Conservation (phyloP, 2,329 filamentous ascomycete species). For the Pleomassaria siparia region DNA sequence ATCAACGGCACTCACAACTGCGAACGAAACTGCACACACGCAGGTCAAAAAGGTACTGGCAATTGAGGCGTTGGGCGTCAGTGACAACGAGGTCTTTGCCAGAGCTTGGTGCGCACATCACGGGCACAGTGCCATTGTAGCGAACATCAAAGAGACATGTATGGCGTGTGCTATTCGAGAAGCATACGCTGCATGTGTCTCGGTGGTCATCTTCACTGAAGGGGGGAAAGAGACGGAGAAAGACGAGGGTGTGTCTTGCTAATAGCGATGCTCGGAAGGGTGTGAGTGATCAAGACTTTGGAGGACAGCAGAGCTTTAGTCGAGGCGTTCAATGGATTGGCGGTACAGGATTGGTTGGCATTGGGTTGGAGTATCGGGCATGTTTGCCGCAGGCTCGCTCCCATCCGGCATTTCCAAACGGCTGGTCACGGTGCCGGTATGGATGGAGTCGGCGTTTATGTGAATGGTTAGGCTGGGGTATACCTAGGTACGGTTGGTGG, state of each 20-base stretch:
- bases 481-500: not conserved
- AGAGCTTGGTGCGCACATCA: constrained; percentile 77
- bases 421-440: not conserved
- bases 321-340: not conserved
- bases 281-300: no score
- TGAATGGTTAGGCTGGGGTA: not conserved
- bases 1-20: constrained; percentile 27
- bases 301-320: not conserved
- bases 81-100: constrained; percentile 75
- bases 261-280: no score
- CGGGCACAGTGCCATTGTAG: constrained; percentile 70
- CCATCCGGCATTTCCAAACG: not conserved
- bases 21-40: constrained; percentile 28
- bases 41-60: constrained; percentile 66
- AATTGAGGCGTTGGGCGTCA: constrained; percentile 71
- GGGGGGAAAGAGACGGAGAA: constrained; percentile 49
- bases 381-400: not conserved
- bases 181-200: constrained; percentile 72
- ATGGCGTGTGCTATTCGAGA: constrained; percentile 74
- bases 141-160: constrained; percentile 69
- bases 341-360: not conserved
- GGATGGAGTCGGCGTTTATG: constrained; percentile 1
- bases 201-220: constrained; percentile 66
- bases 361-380: not conserved
- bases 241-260: constrained; percentile 36